phyloP scores from a whole-genome alignment of 345 rosid species.

The Salix dunnii region DNA sequence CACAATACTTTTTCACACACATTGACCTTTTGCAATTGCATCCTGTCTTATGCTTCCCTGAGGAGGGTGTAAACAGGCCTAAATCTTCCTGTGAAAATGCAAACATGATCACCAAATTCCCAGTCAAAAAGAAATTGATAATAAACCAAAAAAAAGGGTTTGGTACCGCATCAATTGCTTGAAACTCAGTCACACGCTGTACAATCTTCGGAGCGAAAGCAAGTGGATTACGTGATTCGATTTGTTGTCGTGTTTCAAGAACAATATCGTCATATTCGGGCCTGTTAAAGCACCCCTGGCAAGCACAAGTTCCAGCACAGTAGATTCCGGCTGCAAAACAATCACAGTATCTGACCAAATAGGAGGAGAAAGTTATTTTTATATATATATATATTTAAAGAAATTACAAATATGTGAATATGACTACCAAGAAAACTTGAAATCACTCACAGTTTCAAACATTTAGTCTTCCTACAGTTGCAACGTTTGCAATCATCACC shows the following conservation, averaged over 20 bases:
- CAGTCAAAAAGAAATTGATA: not conserved
- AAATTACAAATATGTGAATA: not conserved
- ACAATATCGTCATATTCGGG: slow-evolving; percentile 51
- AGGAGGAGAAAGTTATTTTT: not conserved
- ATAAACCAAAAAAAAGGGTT: not conserved
- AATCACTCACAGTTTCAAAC: slow-evolving; percentile 61
- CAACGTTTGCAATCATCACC: slow-evolving; percentile 56
- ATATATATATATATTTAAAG: too few species aligned
- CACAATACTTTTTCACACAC: slow-evolving; percentile 67
- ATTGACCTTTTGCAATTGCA: slow-evolving; percentile 69
- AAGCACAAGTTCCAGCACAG: slow-evolving; percentile 53
- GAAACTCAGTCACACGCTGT: slow-evolving; percentile 20
- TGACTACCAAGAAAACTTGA: not conserved
- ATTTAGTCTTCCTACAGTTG: slow-evolving; percentile 55
- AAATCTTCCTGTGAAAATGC: slow-evolving; percentile 38
- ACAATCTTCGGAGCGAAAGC: slow-evolving; percentile 67
- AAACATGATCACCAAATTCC: slow-evolving; percentile 14
- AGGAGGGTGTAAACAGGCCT: slow-evolving; percentile 31
- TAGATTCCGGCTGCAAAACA: slow-evolving; percentile 65
- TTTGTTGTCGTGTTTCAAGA: slow-evolving; percentile 48
- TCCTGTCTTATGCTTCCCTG: slow-evolving; percentile 57
- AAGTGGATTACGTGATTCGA: slow-evolving; percentile 57
- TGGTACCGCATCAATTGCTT: slow-evolving; percentile 25
- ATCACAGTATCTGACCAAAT: slow-evolving; percentile 56
- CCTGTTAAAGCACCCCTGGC: slow-evolving; percentile 54